Conservation (phyloP, 148 eudicot genomes). For the Amaranthus cruentus region DNA sequence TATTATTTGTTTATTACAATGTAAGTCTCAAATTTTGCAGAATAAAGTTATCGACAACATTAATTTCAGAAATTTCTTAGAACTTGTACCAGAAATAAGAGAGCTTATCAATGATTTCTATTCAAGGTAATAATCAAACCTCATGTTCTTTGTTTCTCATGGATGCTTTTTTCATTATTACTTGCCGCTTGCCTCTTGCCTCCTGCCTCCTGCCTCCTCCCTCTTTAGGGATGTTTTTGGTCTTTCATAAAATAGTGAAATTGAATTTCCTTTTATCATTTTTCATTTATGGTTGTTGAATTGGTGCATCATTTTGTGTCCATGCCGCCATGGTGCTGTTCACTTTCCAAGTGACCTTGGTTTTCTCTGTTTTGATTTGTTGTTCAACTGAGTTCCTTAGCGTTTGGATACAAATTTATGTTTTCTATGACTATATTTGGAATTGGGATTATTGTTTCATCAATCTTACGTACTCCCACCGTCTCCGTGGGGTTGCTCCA, state of each 20-base stretch:
- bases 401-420: too few relatives aligned
- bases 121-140: conserved; percentile 52
- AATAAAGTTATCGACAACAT: conserved; percentile 88
- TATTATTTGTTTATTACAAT: conserved; percentile 6
- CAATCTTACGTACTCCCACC: too few relatives aligned
- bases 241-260: too few relatives aligned
- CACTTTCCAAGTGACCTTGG: too few relatives aligned
- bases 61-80: conserved; percentile 84
- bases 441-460: too few relatives aligned
- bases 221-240: background rate
- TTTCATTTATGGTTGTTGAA: background rate
- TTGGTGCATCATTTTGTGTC: background rate
- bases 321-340: background rate
- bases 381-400: too few relatives aligned
- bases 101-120: conserved; percentile 91
- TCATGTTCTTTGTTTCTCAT: background rate
- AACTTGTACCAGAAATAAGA: conserved; percentile 93
- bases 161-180: background rate
- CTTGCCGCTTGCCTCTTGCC: background rate
- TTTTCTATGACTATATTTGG: too few relatives aligned
- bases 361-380: too few relatives aligned
- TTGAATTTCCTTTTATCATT: background rate
- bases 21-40: conserved; percentile 38
- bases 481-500: too few relatives aligned
- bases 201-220: background rate